Base-by-base conservation (phyloP, 31 red algal species). In the Endocladia muricata region DNA sequence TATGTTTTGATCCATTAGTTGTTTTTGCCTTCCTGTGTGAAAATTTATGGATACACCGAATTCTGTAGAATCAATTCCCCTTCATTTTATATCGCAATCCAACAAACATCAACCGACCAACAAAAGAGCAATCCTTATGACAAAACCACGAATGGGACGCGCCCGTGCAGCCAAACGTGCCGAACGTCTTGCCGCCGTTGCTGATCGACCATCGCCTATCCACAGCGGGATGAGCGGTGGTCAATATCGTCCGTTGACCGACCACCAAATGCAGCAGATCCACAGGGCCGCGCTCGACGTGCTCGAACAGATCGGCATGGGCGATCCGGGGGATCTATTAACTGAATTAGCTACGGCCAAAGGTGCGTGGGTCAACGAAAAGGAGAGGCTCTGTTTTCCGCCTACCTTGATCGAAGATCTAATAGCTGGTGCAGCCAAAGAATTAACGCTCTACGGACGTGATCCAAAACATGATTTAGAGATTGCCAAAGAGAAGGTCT, bases 381-480 rank as follows among this genome's bases (percentile, higher is more conserved):
- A 11, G 13, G 47, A n/a, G 13, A 11, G 47, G 13, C 47, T 52
- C 13, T 52, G 47, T 52, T 52, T 52, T 52, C 47, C 47, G 47
- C 13, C n/a, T n/a, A 52, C 13, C n/a, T 15, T 52, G 47, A n/a
- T 52, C n/a, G 47, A 52, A 52, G 47, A 52, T n/a, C 11, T 52
- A 11, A 52, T 52, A 11, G 47, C 47, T n/a, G 47, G 47, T 52
- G 47, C 47, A 11, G 13, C 13, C n/a, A 11, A n/a, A 15, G 47
- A 52, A 15, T 52, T 52, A 15, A n/a, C n/a, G 13, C n/a, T 52
- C n/a, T 52, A 52, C n/a, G 47, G 47, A 15, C 47, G 47, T 52
- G 47, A 52, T 52, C n/a, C 47, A 52, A 52, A 52, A 52, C 47
- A 52, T 52, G 47, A 52, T 52, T 52, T 52, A 15, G 47, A 52